Base-by-base conservation (phyloP, 2,329 filamentous ascomycete species). In the Pseudopyricularia javanii region DNA sequence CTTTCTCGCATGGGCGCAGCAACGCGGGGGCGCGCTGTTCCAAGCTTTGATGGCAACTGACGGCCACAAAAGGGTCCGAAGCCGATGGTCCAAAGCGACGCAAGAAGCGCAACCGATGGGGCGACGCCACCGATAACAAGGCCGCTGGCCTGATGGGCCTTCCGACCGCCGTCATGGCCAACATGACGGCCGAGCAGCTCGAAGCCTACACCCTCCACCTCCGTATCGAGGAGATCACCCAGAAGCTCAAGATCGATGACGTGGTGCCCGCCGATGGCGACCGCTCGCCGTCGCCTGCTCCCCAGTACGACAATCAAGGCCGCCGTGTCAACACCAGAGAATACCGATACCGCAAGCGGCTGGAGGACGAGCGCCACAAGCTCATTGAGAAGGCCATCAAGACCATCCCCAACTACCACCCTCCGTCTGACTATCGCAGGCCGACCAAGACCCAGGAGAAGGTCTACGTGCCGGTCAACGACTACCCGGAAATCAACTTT, bases 401-500 rank as follows among this genome's bases (percentile, higher is more conserved):
- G 78, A 90, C 88, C 66, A 97, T 98, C 70, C 91, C 93, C 75
- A 96, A 96, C 82, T 98, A 98, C 70, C 90, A 97, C 68, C 93
- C 93, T 64, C 93, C 93, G 55, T 88, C 91, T 79, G 93, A 98
- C 70, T 98, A 98, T 72, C 89, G 93, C 70, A 88, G 93, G 64
- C 93, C 93, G 57, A 97, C 91, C 70, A 98, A 98, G 86, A 98
- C 93, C 68, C 93, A 98, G 74, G 93, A 98, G 80, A 98, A 98
- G 80, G 94, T 98, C 86, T 98, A 98, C 70, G 93, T 98, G 71
- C 93, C 93, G 70, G 93, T 98, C 76, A 98, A 98, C 82, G 93
- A 98, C 74, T 98, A 98, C 72, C 93, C 93, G 79, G 93, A 98
- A 74, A 97, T 98, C 85, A 98, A 98, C 86, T 98, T 98, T 89